Percentiles rank a stretch among this genome's conserved stretches.
Evolutionary conservation across 305 asterid species (phyloP).

Genomic region (Solanum hybrid): DNA sequence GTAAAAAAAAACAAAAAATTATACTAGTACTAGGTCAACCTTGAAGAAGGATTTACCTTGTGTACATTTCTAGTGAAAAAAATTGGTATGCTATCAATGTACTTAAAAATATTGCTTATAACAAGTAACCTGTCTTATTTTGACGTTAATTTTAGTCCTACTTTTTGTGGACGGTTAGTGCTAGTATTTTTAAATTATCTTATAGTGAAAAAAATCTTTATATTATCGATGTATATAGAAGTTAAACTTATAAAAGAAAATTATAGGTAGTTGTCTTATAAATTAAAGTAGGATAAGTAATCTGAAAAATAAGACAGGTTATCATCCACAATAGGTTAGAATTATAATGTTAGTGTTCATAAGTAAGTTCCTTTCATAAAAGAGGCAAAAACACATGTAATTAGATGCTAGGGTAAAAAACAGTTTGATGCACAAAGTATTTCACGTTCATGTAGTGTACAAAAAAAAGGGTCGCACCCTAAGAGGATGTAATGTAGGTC

Average conservation of each 20-base stretch:
- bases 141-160: not conserved
- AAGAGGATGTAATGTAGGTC: not conserved
- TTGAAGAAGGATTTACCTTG: not conserved
- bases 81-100: not conserved
- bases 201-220: not conserved
- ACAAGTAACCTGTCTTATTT: not conserved
- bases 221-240: not conserved
- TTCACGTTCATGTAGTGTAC: not conserved
- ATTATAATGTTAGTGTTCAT: not conserved
- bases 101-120: not conserved
- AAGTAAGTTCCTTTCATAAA: not conserved
- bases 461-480: not conserved
- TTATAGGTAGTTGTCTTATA: rapidly evolving
- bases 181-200: not conserved
- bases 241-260: not conserved
- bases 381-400: not conserved
- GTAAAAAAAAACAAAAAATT: no score
- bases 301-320: not conserved
- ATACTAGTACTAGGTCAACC: not conserved
- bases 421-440: not conserved
- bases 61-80: not conserved
- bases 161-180: not conserved
- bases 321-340: not conserved
- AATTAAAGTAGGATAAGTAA: not conserved
- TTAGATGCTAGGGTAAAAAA: not conserved